These are phyloP conservation scores for Wickerhamomyces chaumierensis DNA, from an alignment of 805 yeast genomes.

Conservation along the genomic window DNA sequence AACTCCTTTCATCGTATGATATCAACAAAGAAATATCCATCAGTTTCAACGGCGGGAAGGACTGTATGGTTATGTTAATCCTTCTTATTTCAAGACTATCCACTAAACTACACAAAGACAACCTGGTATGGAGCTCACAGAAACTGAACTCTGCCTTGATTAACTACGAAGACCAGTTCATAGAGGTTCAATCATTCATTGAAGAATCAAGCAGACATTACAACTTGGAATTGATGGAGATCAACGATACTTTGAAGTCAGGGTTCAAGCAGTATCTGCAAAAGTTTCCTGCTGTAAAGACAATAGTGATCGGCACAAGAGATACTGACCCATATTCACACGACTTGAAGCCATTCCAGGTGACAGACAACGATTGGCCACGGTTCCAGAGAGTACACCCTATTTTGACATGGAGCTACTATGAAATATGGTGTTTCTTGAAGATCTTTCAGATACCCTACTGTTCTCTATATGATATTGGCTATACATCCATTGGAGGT, in stretches of 20 bases:
- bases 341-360: slow-evolving; percentile 45
- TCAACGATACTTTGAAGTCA: slow-evolving; percentile 34
- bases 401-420: slow-evolving; percentile 75
- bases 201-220: slow-evolving; percentile 40
- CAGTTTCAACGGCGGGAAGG: slow-evolving; percentile 94
- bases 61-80: slow-evolving; percentile 81
- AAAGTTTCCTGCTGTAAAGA: slow-evolving; percentile 41
- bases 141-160: slow-evolving; percentile 56
- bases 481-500: slow-evolving; percentile 89
- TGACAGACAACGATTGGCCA: slow-evolving; percentile 91
- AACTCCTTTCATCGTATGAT: neutral
- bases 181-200: slow-evolving; percentile 60
- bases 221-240: slow-evolving; percentile 34
- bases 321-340: slow-evolving; percentile 79
- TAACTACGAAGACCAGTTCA: slow-evolving; percentile 62
- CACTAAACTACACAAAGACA: slow-evolving; percentile 15
- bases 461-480: slow-evolving; percentile 67
- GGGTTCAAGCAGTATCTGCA: slow-evolving; percentile 61
- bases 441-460: slow-evolving; percentile 47
- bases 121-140: slow-evolving; percentile 15
- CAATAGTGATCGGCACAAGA: slow-evolving; percentile 82
- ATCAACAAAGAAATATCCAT: slow-evolving; percentile 49
- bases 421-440: slow-evolving; percentile 79
- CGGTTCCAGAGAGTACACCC: slow-evolving; percentile 77
- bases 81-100: slow-evolving; percentile 50